Conservation (phyloP, 495 filamentous ascomycete species). For the Echria macrotheca region DNA sequence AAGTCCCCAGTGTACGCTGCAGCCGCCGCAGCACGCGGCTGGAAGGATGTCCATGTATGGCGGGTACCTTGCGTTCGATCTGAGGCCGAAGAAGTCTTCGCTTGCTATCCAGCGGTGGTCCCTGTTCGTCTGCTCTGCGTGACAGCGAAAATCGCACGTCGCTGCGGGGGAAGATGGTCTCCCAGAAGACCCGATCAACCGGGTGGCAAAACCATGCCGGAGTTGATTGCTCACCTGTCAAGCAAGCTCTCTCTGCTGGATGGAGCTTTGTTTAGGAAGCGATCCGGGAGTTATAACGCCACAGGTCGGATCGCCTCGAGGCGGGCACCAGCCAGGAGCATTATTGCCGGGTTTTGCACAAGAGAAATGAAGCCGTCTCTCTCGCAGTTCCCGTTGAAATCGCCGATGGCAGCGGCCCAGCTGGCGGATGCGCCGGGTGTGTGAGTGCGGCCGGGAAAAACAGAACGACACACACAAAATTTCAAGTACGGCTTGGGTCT, state of each 20-base stretch:
- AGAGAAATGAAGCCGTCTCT: no score
- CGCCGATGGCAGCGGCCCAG: no score
- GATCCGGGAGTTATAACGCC: not conserved
- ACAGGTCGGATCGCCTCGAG: no score
- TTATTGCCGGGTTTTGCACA: not conserved
- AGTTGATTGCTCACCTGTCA: not conserved
- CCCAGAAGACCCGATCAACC: constrained; percentile 9
- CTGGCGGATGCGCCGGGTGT: no score
- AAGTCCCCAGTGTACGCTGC: no score
- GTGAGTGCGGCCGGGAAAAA: constrained; percentile 13
- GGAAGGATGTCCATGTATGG: no score
- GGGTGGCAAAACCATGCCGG: not conserved
- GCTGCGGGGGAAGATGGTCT: no score
- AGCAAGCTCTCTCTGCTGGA: not conserved
- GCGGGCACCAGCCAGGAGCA: not conserved
- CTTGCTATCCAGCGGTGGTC: not conserved
- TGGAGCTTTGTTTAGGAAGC: not conserved
- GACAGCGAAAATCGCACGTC: not conserved
- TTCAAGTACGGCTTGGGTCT: no score
- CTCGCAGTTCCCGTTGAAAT: no score
- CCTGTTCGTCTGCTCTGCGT: not conserved
- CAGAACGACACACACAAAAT: not conserved
- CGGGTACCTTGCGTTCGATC: no score
- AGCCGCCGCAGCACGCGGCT: no score
- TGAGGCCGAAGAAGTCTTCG: not conserved